Conservation (phyloP, 495 filamentous ascomycete species). For the Penicillium goetzii region DNA sequence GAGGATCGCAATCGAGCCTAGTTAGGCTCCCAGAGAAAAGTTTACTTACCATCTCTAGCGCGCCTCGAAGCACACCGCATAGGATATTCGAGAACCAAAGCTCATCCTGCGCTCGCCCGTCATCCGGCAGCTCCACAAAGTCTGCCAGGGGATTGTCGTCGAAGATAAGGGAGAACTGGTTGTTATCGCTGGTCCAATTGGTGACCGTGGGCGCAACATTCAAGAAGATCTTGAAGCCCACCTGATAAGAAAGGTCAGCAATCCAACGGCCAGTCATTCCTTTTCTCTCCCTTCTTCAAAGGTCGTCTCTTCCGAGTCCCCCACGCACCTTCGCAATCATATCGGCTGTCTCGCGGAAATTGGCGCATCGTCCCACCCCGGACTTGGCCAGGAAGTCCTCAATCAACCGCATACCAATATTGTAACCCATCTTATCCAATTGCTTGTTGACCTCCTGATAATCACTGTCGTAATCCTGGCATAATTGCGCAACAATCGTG, state of each 20-base stretch:
- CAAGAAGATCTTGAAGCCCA: constrained; percentile 98
- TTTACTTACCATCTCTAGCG: constrained; percentile 84
- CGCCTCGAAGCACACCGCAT: constrained; percentile 87
- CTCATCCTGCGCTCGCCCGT: constrained; percentile 93
- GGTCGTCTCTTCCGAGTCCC: not conserved
- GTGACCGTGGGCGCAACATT: constrained; percentile 95
- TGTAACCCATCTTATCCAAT: constrained; percentile 98
- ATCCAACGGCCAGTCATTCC: not conserved
- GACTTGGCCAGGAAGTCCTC: constrained; percentile 98
- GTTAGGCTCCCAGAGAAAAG: not conserved
- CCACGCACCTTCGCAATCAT: constrained; percentile 84
- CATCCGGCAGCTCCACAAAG: constrained; percentile 96
- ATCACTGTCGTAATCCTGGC: constrained; percentile 91
- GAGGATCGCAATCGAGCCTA: constrained; percentile 1
- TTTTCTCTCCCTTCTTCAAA: not conserved
- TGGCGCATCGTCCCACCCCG: constrained; percentile 83
- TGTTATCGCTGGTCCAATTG: constrained; percentile 94
- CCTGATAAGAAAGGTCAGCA: constrained; percentile 52
- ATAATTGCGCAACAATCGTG: constrained; percentile 94
- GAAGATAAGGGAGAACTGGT: constrained; percentile 93
- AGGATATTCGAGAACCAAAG: constrained; percentile 98
- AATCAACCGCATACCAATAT: constrained; percentile 93
- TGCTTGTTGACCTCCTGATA: constrained; percentile 95
- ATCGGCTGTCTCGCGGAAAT: constrained; percentile 94
- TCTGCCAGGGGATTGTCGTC: constrained; percentile 97